These are phyloP conservation scores for Cytidiella melzeri DNA, from an alignment of 768 basidiomycete species.

Conservation along the genomic window DNA sequence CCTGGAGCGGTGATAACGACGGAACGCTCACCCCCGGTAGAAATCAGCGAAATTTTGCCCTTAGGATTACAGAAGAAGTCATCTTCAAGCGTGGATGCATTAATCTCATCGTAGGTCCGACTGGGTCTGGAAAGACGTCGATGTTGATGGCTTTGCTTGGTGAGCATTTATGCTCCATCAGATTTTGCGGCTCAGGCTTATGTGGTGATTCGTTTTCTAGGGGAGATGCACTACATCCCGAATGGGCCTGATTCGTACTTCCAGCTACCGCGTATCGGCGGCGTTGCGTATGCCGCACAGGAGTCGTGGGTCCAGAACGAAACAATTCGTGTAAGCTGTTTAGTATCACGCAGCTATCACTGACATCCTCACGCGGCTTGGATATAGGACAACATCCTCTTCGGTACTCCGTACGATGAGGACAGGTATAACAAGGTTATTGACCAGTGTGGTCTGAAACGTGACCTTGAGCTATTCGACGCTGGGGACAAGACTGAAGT, in stretches of 20 bases:
- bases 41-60: slow-evolving; percentile 7
- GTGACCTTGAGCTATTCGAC: slow-evolving; percentile 41
- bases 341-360: not conserved
- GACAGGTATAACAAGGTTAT: slow-evolving; percentile 28
- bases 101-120: slow-evolving; percentile 25
- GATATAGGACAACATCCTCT: slow-evolving; percentile 25
- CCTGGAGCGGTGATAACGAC: slow-evolving; percentile 23
- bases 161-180: too few species aligned
- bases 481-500: slow-evolving; percentile 50
- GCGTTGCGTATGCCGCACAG: slow-evolving; percentile 40
- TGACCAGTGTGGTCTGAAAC: slow-evolving; percentile 33
- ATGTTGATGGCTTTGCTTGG: slow-evolving; percentile 24
- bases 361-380: not conserved
- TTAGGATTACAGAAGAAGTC: slow-evolving; percentile 22
- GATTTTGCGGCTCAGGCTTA: too few species aligned
- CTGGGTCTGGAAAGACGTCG: slow-evolving; percentile 25
- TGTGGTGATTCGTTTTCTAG: slow-evolving; percentile 4
- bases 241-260: slow-evolving; percentile 28
- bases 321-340: slow-evolving; percentile 21
- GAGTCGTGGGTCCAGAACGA: slow-evolving; percentile 41
- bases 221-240: slow-evolving; percentile 24
- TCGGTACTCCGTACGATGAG: slow-evolving; percentile 25
- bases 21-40: slow-evolving; percentile 7
- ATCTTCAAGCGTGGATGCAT: slow-evolving; percentile 20
- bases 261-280: slow-evolving; percentile 35